phyloP scores from a whole-genome alignment of 2,329 filamentous ascomycete genomes.

The Mycogone perniciosa region DNA sequence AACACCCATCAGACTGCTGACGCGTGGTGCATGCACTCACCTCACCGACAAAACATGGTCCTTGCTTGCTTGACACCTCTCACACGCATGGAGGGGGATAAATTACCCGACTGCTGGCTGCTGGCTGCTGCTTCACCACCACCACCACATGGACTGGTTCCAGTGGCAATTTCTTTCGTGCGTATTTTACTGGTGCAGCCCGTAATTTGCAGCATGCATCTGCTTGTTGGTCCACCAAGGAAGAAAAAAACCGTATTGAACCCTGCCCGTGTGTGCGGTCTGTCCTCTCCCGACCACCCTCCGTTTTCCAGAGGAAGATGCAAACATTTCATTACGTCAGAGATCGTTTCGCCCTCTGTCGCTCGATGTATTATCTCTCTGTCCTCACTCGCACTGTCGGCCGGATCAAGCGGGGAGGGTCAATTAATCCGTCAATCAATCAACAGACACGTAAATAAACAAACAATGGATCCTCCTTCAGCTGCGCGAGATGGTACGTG shows the following conservation, averaged over 20 bases:
- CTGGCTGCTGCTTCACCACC: not conserved
- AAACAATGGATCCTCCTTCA: too few relatives aligned
- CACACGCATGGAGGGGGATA: too few relatives aligned
- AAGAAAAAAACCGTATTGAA: not conserved
- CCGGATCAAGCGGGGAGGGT: too few relatives aligned
- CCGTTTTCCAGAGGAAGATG: not conserved
- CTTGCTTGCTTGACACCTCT: not conserved
- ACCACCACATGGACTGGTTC: too few relatives aligned
- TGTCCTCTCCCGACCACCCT: not conserved
- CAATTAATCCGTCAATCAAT: too few relatives aligned
- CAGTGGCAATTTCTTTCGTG: conserved; percentile 7
- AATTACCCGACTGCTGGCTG: not conserved
- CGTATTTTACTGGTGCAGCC: conserved; percentile 12
- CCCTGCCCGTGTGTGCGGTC: conserved; percentile 1
- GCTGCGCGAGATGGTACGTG: too few relatives aligned
- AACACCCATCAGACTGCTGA: not conserved
- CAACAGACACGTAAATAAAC: too few relatives aligned
- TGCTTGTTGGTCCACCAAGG: not conserved
- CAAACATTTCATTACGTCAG: conserved; percentile 8
- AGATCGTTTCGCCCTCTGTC: not conserved
- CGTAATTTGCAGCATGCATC: conserved; percentile 11
- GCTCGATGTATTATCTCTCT: not conserved
- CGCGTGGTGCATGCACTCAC: not conserved
- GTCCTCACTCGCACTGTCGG: not conserved
- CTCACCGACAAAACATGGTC: not conserved